Evolutionary conservation across 768 basidiomycete genomes (phyloP).

Genomic region (Suillus alpinus): DNA sequence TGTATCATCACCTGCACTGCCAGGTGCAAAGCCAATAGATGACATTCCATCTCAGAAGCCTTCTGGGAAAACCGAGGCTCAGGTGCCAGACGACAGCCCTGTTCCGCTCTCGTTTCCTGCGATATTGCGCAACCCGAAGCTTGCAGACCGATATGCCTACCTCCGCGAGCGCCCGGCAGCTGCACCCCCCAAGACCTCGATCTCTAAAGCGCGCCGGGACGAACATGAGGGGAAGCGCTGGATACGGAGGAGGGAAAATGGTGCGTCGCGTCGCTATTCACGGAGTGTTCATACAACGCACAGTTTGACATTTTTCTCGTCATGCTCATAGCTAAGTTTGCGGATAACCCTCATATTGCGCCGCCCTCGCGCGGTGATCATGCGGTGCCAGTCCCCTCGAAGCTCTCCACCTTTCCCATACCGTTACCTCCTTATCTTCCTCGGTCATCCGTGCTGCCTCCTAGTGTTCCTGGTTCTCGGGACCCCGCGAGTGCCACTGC

Average conservation of each 20-base stretch:
- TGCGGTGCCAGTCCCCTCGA: conserved; percentile 39
- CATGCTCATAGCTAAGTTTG: conserved; percentile 54
- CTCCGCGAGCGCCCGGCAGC: conserved; percentile 30
- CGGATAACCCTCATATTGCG: conserved; percentile 70
- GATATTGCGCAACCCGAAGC: conserved; percentile 57
- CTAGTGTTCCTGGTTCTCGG: conserved; percentile 34
- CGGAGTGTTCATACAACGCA: background rate
- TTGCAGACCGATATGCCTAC: conserved; percentile 53
- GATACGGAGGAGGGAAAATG: conserved; percentile 74
- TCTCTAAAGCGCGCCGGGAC: conserved; percentile 46
- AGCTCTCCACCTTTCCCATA: conserved; percentile 65
- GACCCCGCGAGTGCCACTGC: conserved; percentile 62
- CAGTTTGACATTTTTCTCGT: conserved; percentile 4
- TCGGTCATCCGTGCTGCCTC: conserved; percentile 54
- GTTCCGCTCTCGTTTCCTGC: conserved; percentile 71
- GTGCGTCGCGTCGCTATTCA: conserved; percentile 36
- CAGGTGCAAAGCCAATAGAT: background rate
- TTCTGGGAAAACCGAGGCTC: background rate
- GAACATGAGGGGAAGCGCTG: conserved; percentile 79
- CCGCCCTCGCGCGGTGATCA: conserved; percentile 60
- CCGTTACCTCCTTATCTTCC: conserved; percentile 72
- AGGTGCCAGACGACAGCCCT: conserved; percentile 18
- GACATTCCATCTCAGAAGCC: background rate
- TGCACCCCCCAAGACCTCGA: conserved; percentile 11
- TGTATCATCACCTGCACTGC: background rate